phyloP scores from a whole-genome alignment of 2,329 filamentous ascomycete genomes.

The Diaporthe nobilis region DNA sequence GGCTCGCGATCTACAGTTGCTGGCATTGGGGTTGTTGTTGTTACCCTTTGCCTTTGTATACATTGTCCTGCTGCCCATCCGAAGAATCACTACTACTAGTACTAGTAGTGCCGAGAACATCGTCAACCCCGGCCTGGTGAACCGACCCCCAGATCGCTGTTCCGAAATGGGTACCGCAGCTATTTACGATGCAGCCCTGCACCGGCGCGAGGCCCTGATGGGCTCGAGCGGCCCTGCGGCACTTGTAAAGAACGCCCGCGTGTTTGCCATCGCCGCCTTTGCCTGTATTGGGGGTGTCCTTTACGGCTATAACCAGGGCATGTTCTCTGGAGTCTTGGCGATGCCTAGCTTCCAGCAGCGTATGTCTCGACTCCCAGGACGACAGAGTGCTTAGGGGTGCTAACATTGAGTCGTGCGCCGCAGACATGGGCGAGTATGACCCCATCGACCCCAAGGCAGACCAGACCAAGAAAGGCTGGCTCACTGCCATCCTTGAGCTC shows the following conservation, averaged over 20 bases:
- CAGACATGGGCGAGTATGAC: conserved; percentile 69
- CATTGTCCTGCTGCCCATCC: neutral
- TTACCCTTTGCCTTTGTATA: neutral
- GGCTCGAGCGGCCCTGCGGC: conserved; percentile 65
- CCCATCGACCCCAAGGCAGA: conserved; percentile 59
- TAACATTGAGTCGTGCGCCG: neutral
- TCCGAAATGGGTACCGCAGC: conserved; percentile 46
- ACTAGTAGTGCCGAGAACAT: neutral
- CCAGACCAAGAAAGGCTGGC: conserved; percentile 70
- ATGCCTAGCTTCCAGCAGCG: conserved; percentile 68
- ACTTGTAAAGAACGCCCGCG: conserved; percentile 71
- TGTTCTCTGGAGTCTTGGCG: conserved; percentile 78
- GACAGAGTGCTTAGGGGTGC: neutral
- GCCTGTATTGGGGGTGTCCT: conserved; percentile 74
- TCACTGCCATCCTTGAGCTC: conserved; percentile 79
- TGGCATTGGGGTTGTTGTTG: neutral
- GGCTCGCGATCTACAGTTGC: neutral
- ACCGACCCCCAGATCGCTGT: neutral
- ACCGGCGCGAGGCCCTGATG: conserved; percentile 67
- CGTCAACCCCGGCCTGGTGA: neutral
- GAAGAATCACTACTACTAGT: conserved; percentile 49
- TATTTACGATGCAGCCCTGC: conserved; percentile 66
- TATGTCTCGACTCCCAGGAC: conserved; percentile 49
- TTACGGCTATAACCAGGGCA: conserved; percentile 83
- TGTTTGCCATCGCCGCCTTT: conserved; percentile 73